Percentiles rank a stretch among this genome's conserved stretches.
phyloP scores from a whole-genome alignment of 2,329 filamentous ascomycete species.

The Leptographium radiaticola region DNA sequence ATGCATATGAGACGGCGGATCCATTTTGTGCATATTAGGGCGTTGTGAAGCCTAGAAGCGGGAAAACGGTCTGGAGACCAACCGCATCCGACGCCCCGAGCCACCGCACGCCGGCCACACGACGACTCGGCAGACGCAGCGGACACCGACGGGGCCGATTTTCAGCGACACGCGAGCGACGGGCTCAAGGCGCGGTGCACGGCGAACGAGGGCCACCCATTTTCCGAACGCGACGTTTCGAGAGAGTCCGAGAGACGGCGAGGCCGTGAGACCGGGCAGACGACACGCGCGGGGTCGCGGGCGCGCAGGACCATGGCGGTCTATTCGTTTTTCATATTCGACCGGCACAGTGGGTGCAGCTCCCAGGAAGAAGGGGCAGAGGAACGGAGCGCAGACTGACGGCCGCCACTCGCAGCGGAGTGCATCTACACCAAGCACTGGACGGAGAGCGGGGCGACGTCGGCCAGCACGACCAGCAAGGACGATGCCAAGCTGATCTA shows the following conservation, averaged over 20 bases:
- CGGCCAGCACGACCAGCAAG: constrained; percentile 16
- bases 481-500: constrained; percentile 97
- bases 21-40: too few relatives aligned
- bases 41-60: too few relatives aligned
- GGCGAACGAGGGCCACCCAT: too few relatives aligned
- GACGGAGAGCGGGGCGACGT: constrained; percentile 33
- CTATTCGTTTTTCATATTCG: constrained; percentile 98
- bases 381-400: not conserved
- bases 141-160: not conserved
- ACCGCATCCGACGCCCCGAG: too few relatives aligned
- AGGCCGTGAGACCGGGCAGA: too few relatives aligned
- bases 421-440: constrained; percentile 93
- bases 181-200: too few relatives aligned
- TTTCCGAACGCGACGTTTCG: too few relatives aligned
- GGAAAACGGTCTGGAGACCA: too few relatives aligned
- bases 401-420: constrained; percentile 51
- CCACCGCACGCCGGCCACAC: not conserved
- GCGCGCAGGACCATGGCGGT: constrained; percentile 55
- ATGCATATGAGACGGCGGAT: too few relatives aligned
- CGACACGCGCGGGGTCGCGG: not conserved
- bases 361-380: not conserved
- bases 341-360: constrained; percentile 72
- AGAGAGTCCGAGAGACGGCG: too few relatives aligned
- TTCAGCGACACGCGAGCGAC: too few relatives aligned
- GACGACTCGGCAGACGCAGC: not conserved